Evolutionary conservation across 371 early-diverging fungal species (phyloP).

Genomic region (Batkoa obscura): DNA sequence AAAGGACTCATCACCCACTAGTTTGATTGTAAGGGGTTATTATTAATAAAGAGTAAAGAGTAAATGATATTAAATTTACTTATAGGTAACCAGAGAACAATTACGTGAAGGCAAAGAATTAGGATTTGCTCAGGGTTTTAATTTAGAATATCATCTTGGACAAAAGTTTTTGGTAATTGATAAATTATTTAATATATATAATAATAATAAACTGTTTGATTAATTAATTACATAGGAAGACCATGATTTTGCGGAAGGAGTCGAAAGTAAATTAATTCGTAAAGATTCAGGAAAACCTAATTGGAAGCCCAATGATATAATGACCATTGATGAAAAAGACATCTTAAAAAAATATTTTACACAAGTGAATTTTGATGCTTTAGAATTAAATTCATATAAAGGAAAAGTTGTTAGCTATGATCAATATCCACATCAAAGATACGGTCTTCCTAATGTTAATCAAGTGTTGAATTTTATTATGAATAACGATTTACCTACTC

Average conservation of each 20-base stretch:
- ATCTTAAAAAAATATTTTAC: conserved; percentile 37
- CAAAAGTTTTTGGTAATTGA: conserved; percentile 47
- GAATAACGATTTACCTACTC: neutral
- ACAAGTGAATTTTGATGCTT: conserved; percentile 14
- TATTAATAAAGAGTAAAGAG: neutral
- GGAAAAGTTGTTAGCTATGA: too few species aligned
- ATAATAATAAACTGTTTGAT: neutral
- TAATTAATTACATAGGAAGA: conserved; percentile 22
- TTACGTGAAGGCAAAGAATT: conserved; percentile 49
- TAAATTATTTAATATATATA: neutral
- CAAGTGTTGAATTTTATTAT: conserved; percentile 28
- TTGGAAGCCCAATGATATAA: conserved; percentile 53
- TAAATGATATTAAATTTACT: neutral
- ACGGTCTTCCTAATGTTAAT: conserved; percentile 54
- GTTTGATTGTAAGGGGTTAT: conserved; percentile 37
- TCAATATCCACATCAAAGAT: conserved; percentile 15
- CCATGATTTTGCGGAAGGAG: conserved; percentile 81
- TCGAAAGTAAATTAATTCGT: conserved; percentile 49
- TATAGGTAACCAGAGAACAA: conserved; percentile 53
- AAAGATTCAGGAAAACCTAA: conserved; percentile 35
- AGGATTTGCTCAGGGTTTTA: conserved; percentile 57
- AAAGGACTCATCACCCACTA: conserved; percentile 59
- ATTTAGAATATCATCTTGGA: conserved; percentile 67
- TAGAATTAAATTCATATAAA: conserved; percentile 14
- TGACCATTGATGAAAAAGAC: conserved; percentile 28